phyloP scores from a whole-genome alignment of 495 filamentous ascomycete species.

The Hamigera avellanea region DNA sequence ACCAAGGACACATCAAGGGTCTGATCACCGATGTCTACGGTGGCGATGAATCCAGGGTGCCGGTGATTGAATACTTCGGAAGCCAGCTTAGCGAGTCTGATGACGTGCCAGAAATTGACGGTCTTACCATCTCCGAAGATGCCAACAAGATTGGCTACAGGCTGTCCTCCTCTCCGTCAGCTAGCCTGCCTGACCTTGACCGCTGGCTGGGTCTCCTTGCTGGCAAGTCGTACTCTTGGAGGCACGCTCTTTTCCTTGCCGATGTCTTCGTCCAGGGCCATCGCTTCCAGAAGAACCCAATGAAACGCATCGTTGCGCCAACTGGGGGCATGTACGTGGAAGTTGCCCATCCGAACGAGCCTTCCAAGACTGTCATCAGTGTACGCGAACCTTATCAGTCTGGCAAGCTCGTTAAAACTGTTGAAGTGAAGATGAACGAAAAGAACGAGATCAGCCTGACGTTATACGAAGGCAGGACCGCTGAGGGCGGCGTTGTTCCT shows the following conservation, averaged over 20 bases:
- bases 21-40: conserved; percentile 72
- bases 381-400: conserved; percentile 58
- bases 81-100: conserved; percentile 50
- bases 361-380: conserved; percentile 65
- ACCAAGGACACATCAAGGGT: conserved; percentile 69
- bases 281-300: conserved; percentile 92
- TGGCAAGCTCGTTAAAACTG: conserved; percentile 65
- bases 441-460: conserved; percentile 72
- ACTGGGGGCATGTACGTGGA: conserved; percentile 80
- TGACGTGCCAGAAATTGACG: conserved; percentile 60
- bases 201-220: conserved; percentile 83
- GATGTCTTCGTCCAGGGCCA: conserved; percentile 92
- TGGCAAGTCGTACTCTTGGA: conserved; percentile 77
- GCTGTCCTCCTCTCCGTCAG: conserved; percentile 58
- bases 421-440: conserved; percentile 66
- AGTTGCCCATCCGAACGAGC: conserved; percentile 65
- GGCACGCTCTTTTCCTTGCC: conserved; percentile 93
- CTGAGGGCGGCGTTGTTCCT: conserved; percentile 62
- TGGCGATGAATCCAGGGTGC: conserved; percentile 60
- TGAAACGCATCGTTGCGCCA: conserved; percentile 81
- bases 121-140: conserved; percentile 66
- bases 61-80: conserved; percentile 88
- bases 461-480: conserved; percentile 83
- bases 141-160: conserved; percentile 67
- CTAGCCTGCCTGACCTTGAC: conserved; percentile 62